Evolutionary conservation across 345 rosid species (phyloP), one percentile per base, ranked within the genome.

Genomic region (Pugionium dolabratum): DNA sequence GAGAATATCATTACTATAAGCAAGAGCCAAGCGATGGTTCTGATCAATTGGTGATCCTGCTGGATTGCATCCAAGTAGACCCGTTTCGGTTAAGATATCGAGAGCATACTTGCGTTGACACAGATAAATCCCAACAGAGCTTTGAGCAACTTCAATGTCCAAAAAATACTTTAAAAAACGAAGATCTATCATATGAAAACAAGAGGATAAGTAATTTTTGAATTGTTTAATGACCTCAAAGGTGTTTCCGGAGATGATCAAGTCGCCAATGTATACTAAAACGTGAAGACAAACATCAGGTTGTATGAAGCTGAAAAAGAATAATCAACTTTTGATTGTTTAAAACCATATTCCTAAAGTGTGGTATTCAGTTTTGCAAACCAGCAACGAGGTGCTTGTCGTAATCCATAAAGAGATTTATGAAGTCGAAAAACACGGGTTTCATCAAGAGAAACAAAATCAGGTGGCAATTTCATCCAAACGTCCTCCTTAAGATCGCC

Each of bases 401-500:
- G 1, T 0, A 42, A 4, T 1, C 46, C 46, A 1, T 42, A 42
- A n/a, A 42, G 1, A 9, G 25, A 42, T 9, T 42, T 42, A 0
- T 2, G 18, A 4, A 42, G 46, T 1, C 46, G 6, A 4, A 5
- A 42, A 10, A 42, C 46, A 0, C 26, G 25, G 0, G 46, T 3
- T 3, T 42, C 2, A n/a, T 1, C 2, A 0, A 6, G 6, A 0
- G 0, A 3, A n/a, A 5, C 4, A n/a, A n/a, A 42, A 9, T 25
- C 46, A 1, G 18, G 46, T 1, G 46, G 46, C 3, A n/a, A 2
- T 3, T 42, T 42, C 6, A 42, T 42, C 1, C 4, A 42, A 1
- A 42, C 2, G 1, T 42, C 6, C 4, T 42, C 26, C 0, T 42
- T 4, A 9, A 42, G 25, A 42, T 42, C 46, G 0, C 6, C 25